Percentiles rank a stretch among this genome's conserved stretches.
Conservation (phyloP, 2,329 filamentous ascomycete species). For the Blastomyces percursus region DNA sequence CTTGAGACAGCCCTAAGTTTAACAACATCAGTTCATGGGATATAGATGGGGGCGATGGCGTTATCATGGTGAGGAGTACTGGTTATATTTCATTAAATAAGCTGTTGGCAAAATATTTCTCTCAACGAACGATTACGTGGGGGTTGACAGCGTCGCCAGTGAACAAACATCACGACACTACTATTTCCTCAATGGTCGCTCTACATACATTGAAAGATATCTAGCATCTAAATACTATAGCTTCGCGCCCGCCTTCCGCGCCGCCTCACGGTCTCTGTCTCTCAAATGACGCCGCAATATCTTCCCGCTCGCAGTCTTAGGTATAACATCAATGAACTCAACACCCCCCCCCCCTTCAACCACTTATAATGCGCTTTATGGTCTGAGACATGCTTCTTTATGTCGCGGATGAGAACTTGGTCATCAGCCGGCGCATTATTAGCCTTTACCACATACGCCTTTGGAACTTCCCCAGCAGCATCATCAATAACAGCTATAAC, state of each 20-base stretch:
- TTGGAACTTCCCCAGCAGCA: conserved; percentile 51
- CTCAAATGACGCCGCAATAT: conserved; percentile 37
- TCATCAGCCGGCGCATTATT: conserved; percentile 19
- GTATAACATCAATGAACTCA: conserved; percentile 35
- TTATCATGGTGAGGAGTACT: background rate
- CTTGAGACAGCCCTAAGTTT: background rate
- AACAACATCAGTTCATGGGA: background rate
- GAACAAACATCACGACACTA: no score
- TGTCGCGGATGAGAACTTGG: conserved; percentile 16
- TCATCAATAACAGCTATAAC: conserved; percentile 42
- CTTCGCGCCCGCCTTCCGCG: conserved; percentile 5
- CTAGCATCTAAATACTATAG: background rate
- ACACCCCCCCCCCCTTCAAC: conserved; percentile 37
- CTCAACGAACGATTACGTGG: background rate
- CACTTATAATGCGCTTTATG: conserved; percentile 34
- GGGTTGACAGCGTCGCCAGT: background rate
- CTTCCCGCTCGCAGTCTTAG: conserved; percentile 40
- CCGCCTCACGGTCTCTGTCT: conserved; percentile 19
- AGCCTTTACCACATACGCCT: conserved; percentile 49
- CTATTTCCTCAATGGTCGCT: background rate
- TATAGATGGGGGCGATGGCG: background rate
- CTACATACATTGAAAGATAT: background rate
- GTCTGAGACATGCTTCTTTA: conserved; percentile 23
- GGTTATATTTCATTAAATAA: background rate
- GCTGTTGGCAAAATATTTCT: background rate